Evolutionary conservation across 2,329 filamentous ascomycete genomes (phyloP).

Genomic region (Aspergillus pseudoterreus): DNA sequence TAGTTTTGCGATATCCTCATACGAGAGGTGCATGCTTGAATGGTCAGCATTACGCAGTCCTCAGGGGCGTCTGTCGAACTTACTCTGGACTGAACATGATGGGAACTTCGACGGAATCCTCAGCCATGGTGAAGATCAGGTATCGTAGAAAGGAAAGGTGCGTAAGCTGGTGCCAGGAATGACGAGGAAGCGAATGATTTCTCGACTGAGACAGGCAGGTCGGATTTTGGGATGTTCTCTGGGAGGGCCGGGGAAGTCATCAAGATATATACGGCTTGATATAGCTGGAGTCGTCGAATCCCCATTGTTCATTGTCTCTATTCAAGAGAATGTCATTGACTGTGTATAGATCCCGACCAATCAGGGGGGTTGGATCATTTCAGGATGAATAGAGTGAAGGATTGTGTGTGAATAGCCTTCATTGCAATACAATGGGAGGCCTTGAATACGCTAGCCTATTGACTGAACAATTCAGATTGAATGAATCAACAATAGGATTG

Average conservation of each 20-base stretch:
- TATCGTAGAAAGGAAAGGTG: not conserved
- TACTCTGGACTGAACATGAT: slow-evolving; percentile 27
- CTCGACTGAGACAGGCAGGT: not conserved
- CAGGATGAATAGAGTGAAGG: not conserved
- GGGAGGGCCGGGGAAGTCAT: not conserved
- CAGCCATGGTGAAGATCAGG: slow-evolving; percentile 7
- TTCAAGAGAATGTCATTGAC: not conserved
- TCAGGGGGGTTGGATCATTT: not conserved
- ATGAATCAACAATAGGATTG: too few relatives aligned
- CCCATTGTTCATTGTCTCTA: not conserved
- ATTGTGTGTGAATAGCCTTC: not conserved
- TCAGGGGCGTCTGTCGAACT: slow-evolving; percentile 2
- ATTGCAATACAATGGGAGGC: not conserved
- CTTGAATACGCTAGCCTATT: too few relatives aligned
- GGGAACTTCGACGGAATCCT: slow-evolving; percentile 22
- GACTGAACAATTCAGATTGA: too few relatives aligned
- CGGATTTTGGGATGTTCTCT: not conserved
- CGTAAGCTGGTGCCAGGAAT: not conserved
- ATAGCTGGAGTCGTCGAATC: not conserved
- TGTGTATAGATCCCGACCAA: not conserved
- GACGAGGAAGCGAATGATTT: not conserved
- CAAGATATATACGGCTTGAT: not conserved
- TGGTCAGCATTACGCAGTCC: slow-evolving; percentile 6
- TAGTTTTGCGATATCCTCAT: slow-evolving; percentile 25
- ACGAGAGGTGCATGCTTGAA: slow-evolving; percentile 17